Percentiles rank a stretch among this genome's conserved stretches.
Conservation (phyloP, 352 stramenopile species). For the Pythium plurisporium region DNA sequence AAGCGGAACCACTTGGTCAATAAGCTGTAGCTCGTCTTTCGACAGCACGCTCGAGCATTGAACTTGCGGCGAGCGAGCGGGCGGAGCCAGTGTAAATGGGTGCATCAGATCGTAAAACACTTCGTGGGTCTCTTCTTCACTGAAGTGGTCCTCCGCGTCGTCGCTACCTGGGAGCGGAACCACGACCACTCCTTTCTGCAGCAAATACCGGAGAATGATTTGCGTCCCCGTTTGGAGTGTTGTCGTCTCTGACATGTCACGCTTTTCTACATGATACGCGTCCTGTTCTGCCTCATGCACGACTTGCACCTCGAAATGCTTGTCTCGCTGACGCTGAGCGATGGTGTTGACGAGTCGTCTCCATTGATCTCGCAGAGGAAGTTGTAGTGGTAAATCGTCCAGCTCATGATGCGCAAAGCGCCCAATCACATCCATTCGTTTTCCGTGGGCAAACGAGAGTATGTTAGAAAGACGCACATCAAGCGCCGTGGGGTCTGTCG, state of each 20-base stretch:
- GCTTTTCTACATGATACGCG: constrained; percentile 30
- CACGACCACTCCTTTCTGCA: constrained; percentile 51
- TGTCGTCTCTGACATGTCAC: constrained; percentile 16
- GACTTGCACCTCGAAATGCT: constrained; percentile 36
- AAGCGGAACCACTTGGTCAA: constrained; percentile 35
- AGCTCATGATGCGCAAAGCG: constrained; percentile 31
- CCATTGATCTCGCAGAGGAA: constrained; percentile 26
- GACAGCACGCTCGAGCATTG: constrained; percentile 46
- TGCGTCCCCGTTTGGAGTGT: constrained; percentile 37
- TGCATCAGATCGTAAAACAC: constrained; percentile 44
- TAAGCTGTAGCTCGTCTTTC: constrained; percentile 30
- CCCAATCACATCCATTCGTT: constrained; percentile 39
- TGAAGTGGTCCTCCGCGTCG: constrained; percentile 10
- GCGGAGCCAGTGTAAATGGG: constrained; percentile 34
- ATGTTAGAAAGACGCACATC: no score
- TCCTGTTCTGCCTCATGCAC: constrained; percentile 37
- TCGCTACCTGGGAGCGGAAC: constrained; percentile 27
- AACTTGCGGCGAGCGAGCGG: constrained; percentile 39
- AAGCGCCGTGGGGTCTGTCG: not conserved
- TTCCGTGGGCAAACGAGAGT: constrained; percentile 42
- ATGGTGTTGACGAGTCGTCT: constrained; percentile 25
- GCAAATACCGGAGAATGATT: constrained; percentile 40
- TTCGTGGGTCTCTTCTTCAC: constrained; percentile 21
- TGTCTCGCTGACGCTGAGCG: constrained; percentile 26
- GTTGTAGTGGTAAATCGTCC: constrained; percentile 14